Conservation (phyloP, 805 yeast genomes). For the Lachancea waltii region DNA sequence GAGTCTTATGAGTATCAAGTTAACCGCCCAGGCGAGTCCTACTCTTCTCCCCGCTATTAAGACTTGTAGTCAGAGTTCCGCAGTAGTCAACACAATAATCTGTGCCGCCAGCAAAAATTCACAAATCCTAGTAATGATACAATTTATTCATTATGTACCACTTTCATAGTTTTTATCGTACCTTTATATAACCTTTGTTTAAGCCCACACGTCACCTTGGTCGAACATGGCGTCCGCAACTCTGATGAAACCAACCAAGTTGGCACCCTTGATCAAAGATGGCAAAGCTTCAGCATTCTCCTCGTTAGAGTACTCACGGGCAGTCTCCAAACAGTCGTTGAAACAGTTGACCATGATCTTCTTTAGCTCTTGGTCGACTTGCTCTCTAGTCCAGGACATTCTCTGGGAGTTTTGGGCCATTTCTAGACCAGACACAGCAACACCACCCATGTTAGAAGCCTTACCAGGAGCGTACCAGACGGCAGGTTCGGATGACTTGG, state of each 20-base stretch:
- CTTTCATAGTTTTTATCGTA: too few species aligned
- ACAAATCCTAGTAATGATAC: too few species aligned
- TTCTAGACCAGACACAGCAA: constrained; percentile 95
- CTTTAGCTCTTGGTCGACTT: constrained; percentile 87
- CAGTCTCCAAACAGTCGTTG: constrained; percentile 86
- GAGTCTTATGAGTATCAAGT: too few species aligned
- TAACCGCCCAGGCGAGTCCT: too few species aligned
- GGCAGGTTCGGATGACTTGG: constrained; percentile 38
- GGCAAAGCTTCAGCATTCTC: constrained; percentile 64
- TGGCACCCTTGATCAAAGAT: constrained; percentile 96
- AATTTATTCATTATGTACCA: constrained; percentile 6
- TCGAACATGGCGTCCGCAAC: constrained; percentile 98
- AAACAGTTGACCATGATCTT: constrained; percentile 89
- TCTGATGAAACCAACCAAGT: constrained; percentile 97
- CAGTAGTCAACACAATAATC: too few species aligned
- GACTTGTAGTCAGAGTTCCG: too few species aligned
- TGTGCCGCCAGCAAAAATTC: too few species aligned
- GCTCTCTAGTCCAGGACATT: constrained; percentile 83
- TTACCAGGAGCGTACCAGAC: constrained; percentile 99
- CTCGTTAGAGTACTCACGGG: constrained; percentile 71
- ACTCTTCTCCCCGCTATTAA: too few species aligned
- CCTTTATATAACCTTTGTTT: too few species aligned
- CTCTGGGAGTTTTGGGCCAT: constrained; percentile 99
- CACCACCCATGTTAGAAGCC: constrained; percentile 99
- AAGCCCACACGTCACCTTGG: constrained; percentile 72